A percentile compares a stretch with the other conserved stretches of the same genome.
Evolutionary conservation across 139 green algal species (phyloP).

Genomic region (Pleodorina starrii): DNA sequence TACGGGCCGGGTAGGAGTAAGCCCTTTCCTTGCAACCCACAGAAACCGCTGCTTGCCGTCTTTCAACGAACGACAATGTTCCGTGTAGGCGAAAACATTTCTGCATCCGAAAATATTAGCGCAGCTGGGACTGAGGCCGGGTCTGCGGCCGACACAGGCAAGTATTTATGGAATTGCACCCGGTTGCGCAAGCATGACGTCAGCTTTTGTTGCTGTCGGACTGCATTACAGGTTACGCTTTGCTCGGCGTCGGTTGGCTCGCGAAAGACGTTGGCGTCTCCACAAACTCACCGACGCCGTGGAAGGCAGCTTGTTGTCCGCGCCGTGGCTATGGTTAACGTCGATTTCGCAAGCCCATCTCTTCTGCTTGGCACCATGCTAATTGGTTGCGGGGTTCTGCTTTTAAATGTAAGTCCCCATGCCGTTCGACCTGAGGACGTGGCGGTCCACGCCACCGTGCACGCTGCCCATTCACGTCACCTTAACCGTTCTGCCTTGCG

Average conservation of each 20-base stretch:
- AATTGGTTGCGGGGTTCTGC: constrained; percentile 72
- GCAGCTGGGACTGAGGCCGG: background rate
- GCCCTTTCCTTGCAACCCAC: background rate
- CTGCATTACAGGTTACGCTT: background rate
- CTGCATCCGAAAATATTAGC: background rate
- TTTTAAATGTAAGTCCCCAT: constrained; percentile 66
- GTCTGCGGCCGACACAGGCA: constrained; percentile 8
- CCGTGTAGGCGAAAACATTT: background rate
- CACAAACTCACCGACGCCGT: background rate
- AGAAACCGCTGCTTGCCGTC: background rate
- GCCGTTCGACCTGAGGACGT: background rate
- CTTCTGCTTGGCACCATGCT: constrained; percentile 70
- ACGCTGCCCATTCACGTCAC: background rate
- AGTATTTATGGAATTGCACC: too few species aligned
- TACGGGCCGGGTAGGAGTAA: background rate
- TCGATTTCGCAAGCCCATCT: constrained; percentile 75
- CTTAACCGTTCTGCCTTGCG: background rate
- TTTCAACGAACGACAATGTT: background rate
- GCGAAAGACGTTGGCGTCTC: background rate
- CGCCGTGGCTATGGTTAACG: constrained; percentile 77
- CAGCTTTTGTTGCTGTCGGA: too few species aligned
- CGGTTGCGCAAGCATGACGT: too few species aligned
- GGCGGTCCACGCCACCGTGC: background rate
- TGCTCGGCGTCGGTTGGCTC: background rate
- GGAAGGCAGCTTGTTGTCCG: constrained; percentile 22